Conservation (phyloP, 2,329 filamentous ascomycete species). For the Diplodia mutila region DNA sequence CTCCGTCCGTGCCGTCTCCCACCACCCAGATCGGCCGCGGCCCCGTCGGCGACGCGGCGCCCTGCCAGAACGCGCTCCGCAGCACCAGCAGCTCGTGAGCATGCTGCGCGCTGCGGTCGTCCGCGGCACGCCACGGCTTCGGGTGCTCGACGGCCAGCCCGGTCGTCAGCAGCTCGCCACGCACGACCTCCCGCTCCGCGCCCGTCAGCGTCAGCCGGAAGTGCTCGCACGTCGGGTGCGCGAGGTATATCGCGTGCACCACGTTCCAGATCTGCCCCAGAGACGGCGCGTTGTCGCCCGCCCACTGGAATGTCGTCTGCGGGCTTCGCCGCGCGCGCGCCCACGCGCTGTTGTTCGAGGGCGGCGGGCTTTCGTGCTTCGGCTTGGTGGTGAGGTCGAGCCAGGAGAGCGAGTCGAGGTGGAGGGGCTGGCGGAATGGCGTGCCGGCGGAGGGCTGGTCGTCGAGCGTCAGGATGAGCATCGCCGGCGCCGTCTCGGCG, state of each 20-base stretch:
- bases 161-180: constrained; percentile 41
- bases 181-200: constrained; percentile 43
- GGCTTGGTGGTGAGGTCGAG: not conserved
- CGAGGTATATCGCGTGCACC: constrained; percentile 50
- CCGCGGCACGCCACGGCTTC: constrained; percentile 36
- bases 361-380: constrained; percentile 34
- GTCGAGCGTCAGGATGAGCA: not conserved
- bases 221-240: constrained; percentile 49
- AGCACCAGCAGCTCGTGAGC: constrained; percentile 53
- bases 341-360: constrained; percentile 46
- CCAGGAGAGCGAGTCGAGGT: constrained; percentile 36
- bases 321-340: constrained; percentile 52
- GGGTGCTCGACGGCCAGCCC: constrained; percentile 46
- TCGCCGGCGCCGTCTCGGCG: not conserved
- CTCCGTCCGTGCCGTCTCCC: not conserved
- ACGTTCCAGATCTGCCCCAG: constrained; percentile 54
- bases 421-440: constrained; percentile 36
- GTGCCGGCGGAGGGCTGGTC: constrained; percentile 28
- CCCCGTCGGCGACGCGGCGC: constrained; percentile 49
- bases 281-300: constrained; percentile 41
- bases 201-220: constrained; percentile 50
- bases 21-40: constrained; percentile 46
- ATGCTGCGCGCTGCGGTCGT: constrained; percentile 40
- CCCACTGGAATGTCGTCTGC: constrained; percentile 49
- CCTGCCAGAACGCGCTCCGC: constrained; percentile 53